Conservation (phyloP, 2,329 filamentous ascomycete species). For the Coleophoma crateriformis region DNA sequence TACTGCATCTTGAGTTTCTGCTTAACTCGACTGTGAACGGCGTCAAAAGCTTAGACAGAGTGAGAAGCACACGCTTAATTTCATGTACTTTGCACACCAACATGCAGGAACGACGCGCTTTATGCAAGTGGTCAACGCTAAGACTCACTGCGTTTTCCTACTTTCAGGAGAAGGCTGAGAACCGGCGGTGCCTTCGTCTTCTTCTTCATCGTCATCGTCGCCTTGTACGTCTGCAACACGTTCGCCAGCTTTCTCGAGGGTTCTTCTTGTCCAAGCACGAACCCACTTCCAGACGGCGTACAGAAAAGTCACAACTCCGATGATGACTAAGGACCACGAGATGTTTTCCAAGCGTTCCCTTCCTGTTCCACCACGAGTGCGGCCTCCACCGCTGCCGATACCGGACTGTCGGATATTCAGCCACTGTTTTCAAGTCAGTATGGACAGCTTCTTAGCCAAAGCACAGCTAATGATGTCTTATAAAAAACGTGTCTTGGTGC, state of each 20-base stretch:
- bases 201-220: conserved; percentile 48
- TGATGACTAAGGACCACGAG: conserved; percentile 70
- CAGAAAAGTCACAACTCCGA: conserved; percentile 77
- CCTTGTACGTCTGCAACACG: conserved; percentile 76
- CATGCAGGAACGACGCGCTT: too few relatives aligned
- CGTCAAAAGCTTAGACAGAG: background rate
- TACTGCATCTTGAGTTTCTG: background rate
- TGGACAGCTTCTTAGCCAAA: too few relatives aligned
- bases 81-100: too few relatives aligned
- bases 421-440: conserved; percentile 29
- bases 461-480: too few relatives aligned
- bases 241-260: conserved; percentile 74
- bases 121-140: background rate
- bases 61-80: too few relatives aligned
- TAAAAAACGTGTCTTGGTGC: conserved; percentile 5
- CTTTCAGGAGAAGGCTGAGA: background rate
- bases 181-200: conserved; percentile 25
- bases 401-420: conserved; percentile 56
- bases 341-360: conserved; percentile 74
- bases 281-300: conserved; percentile 78
- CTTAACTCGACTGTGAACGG: background rate
- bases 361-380: conserved; percentile 56
- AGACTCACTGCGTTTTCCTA: background rate
- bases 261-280: conserved; percentile 62
- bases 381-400: conserved; percentile 40